These are phyloP conservation scores for Cryphonectria naterciae DNA, from an alignment of 2,329 filamentous ascomycete genomes.

Conservation along the genomic window DNA sequence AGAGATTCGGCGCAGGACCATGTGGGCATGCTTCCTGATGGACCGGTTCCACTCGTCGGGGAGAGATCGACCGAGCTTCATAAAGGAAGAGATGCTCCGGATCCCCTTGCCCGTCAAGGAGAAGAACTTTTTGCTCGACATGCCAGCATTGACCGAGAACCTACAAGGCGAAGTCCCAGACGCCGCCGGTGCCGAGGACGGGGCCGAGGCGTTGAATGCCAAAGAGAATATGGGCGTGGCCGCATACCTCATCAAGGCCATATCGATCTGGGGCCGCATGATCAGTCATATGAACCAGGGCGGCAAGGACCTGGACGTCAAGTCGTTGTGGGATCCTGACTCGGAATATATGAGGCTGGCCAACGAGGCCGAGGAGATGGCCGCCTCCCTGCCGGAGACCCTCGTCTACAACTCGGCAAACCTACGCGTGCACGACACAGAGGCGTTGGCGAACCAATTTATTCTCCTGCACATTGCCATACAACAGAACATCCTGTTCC, in stretches of 20 bases:
- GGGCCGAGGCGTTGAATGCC: conserved; percentile 55
- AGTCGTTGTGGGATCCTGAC: conserved; percentile 80
- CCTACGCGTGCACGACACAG: conserved; percentile 79
- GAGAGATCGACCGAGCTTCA: conserved; percentile 87
- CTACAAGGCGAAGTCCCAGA: conserved; percentile 73
- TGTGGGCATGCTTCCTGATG: conserved; percentile 99
- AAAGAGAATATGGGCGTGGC: conserved; percentile 92
- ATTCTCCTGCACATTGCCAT: conserved; percentile 88
- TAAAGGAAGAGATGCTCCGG: conserved; percentile 85
- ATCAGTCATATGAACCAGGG: conserved; percentile 90
- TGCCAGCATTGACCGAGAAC: conserved; percentile 84
- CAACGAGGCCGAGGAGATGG: conserved; percentile 72
- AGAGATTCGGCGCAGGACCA: conserved; percentile 88
- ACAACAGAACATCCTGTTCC: conserved; percentile 87
- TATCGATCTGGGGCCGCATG: conserved; percentile 87
- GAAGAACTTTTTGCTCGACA: conserved; percentile 86
- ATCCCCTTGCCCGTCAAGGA: conserved; percentile 92
- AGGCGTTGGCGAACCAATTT: conserved; percentile 88
- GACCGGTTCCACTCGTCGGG: conserved; percentile 97
- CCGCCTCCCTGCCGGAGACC: conserved; percentile 67
- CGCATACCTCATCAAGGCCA: conserved; percentile 83
- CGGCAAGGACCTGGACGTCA: conserved; percentile 76
- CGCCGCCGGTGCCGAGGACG: conserved; percentile 64
- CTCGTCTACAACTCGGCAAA: conserved; percentile 83
- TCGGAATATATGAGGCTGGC: conserved; percentile 76